Percentiles rank a stretch among this genome's conserved stretches.
These are phyloP conservation scores for Rehmannia glutinosa DNA, from an alignment of 257 asterid genomes.

Conservation along the genomic window DNA sequence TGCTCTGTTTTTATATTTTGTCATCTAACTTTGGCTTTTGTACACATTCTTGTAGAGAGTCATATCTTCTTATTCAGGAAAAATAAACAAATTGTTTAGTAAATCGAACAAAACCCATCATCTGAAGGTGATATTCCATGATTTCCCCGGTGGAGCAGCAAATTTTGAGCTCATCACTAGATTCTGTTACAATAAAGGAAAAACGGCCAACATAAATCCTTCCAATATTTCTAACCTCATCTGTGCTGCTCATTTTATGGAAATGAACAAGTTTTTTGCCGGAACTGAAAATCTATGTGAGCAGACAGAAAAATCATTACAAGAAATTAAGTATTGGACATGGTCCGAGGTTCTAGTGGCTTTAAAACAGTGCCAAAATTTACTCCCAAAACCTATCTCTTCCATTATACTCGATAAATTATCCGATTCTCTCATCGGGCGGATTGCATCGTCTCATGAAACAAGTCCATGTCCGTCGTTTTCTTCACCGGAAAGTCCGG, in stretches of 20 bases:
- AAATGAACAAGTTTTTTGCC: slow-evolving; percentile 41
- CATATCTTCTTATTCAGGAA: slow-evolving; percentile 48
- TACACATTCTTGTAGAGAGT: slow-evolving; percentile 35
- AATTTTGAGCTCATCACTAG: slow-evolving; percentile 58
- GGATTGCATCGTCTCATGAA: slow-evolving; percentile 40
- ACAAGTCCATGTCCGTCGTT: slow-evolving; percentile 57
- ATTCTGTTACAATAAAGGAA: slow-evolving; percentile 53
- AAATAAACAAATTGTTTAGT: slow-evolving; percentile 35
- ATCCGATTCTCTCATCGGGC: slow-evolving; percentile 35
- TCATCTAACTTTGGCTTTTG: not conserved
- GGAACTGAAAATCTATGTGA: slow-evolving; percentile 39
- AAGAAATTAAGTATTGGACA: slow-evolving; percentile 45
- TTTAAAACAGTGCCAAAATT: slow-evolving; percentile 41
- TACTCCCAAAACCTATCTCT: slow-evolving; percentile 36
- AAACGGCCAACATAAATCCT: slow-evolving; percentile 36
- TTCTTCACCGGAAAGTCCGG: slow-evolving; percentile 59
- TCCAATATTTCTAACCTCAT: slow-evolving; percentile 32
- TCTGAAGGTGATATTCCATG: slow-evolving; percentile 56
- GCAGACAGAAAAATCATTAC: slow-evolving; percentile 41
- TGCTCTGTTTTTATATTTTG: not conserved
- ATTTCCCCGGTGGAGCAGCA: slow-evolving; percentile 70
- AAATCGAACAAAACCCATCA: slow-evolving; percentile 30
- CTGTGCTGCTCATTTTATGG: slow-evolving; percentile 53
- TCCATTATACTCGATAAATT: slow-evolving; percentile 33
- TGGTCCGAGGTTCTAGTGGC: slow-evolving; percentile 60